Conservation (phyloP, 306 rosid species). For the Astragalus glycyphyllos region DNA sequence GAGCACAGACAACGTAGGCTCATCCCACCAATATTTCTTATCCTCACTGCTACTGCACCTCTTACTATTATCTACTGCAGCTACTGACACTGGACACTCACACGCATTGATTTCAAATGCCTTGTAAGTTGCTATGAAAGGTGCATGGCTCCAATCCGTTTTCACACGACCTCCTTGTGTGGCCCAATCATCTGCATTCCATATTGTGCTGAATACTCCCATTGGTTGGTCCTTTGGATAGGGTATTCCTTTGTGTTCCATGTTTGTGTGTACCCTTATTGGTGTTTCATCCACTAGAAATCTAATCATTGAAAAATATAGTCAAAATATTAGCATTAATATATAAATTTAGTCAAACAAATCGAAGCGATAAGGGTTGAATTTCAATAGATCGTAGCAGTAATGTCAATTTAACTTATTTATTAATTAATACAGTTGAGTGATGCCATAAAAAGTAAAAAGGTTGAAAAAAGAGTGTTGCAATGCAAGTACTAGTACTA, state of each 20-base stretch:
- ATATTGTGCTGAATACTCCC: constrained; percentile 92
- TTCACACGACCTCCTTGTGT: constrained; percentile 93
- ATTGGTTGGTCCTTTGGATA: constrained; percentile 85
- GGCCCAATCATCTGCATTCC: constrained; percentile 99
- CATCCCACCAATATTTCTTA: constrained; percentile 90
- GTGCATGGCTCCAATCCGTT: constrained; percentile 94
- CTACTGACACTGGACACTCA: constrained; percentile 54
- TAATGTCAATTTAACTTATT: too few relatives aligned
- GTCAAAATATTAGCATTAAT: not conserved
- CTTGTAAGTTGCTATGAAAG: constrained; percentile 71
- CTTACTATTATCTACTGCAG: constrained; percentile 51
- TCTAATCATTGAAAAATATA: constrained; percentile 42
- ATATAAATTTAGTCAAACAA: too few relatives aligned
- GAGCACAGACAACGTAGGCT: constrained; percentile 63
- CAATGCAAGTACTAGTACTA: too few relatives aligned
- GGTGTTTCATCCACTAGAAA: constrained; percentile 86
- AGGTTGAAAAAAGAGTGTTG: not conserved
- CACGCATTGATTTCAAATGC: constrained; percentile 75
- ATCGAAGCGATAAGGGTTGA: too few relatives aligned
- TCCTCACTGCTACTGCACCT: constrained; percentile 62
- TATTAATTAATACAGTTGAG: too few relatives aligned
- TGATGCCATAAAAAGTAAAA: not conserved
- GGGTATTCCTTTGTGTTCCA: constrained; percentile 84
- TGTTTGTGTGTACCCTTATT: constrained; percentile 81
- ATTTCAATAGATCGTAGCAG: too few relatives aligned